These are phyloP conservation scores for Catunica adiposa DNA, from an alignment of 2,329 filamentous ascomycete genomes.

Conservation along the genomic window DNA sequence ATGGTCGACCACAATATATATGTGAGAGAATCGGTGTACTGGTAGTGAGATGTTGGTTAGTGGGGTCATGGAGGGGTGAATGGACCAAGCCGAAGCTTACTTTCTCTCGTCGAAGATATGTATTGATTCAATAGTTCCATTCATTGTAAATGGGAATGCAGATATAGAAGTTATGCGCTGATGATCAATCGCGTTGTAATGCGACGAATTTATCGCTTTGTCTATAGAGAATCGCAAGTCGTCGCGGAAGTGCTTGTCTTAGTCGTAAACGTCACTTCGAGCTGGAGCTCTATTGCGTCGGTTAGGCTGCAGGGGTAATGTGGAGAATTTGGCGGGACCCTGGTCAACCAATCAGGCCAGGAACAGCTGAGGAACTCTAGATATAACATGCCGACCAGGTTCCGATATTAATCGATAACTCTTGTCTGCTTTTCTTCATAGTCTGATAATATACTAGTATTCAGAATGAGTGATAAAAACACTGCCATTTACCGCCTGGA, in stretches of 20 bases:
- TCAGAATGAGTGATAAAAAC: neutral
- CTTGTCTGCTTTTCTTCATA: neutral
- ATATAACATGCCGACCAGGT: neutral
- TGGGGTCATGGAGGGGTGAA: neutral
- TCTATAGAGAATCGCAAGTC: neutral
- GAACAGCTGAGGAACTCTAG: too few relatives aligned
- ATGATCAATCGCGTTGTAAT: neutral
- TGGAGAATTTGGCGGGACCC: too few relatives aligned
- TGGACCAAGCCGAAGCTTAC: conserved; percentile 35
- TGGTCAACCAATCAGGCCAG: too few relatives aligned
- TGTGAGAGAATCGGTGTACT: conserved; percentile 80
- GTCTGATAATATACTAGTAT: too few relatives aligned
- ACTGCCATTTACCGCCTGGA: neutral
- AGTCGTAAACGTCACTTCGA: too few relatives aligned
- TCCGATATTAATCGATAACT: neutral
- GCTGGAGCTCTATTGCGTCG: too few relatives aligned
- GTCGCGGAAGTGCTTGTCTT: too few relatives aligned
- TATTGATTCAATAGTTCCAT: conserved; percentile 78
- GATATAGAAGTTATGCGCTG: neutral
- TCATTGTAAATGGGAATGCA: conserved; percentile 40
- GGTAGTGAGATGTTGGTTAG: conserved; percentile 10
- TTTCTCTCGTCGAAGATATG: conserved; percentile 95
- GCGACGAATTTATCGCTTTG: neutral
- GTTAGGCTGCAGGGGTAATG: too few relatives aligned
- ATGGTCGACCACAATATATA: conserved; percentile 67